A percentile compares a stretch with the other conserved stretches of the same genome.
phyloP scores from a whole-genome alignment of 345 rosid species.

The Pugionium dolabratum region DNA sequence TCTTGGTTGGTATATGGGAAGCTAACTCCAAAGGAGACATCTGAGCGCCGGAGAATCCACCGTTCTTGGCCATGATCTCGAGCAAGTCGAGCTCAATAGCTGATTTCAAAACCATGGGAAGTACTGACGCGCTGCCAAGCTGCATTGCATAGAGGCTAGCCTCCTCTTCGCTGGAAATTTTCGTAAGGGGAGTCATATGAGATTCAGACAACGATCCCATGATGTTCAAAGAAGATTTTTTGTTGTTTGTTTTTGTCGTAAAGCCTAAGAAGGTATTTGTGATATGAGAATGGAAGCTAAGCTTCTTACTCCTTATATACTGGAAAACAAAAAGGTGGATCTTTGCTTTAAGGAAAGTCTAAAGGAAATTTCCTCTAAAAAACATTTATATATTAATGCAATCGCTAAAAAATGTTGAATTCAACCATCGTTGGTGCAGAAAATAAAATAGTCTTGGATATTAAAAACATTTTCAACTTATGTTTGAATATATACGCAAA shows the following conservation, averaged over 20 bases:
- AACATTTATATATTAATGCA: too few species aligned
- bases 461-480: too few species aligned
- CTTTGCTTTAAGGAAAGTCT: neutral
- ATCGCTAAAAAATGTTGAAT: too few species aligned
- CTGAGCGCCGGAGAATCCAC: neutral
- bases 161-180: neutral
- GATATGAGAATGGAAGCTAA: neutral
- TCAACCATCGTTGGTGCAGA: too few species aligned
- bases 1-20: neutral
- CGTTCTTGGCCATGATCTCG: slow-evolving; percentile 1
- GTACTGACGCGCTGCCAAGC: neutral
- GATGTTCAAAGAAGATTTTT: neutral
- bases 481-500: too few species aligned
- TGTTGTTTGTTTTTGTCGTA: neutral
- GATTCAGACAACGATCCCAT: neutral
- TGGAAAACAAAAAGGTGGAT: neutral
- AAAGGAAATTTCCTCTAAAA: neutral
- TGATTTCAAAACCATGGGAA: neutral
- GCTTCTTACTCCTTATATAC: neutral
- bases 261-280: neutral
- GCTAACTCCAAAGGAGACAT: neutral
- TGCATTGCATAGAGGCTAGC: neutral
- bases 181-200: neutral
- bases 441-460: too few species aligned
- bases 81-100: neutral